Evolutionary conservation across 164 flowering plant species (phyloP), one percentile per base, ranked within the genome.

Genomic region (Euptelea pleiosperma): DNA sequence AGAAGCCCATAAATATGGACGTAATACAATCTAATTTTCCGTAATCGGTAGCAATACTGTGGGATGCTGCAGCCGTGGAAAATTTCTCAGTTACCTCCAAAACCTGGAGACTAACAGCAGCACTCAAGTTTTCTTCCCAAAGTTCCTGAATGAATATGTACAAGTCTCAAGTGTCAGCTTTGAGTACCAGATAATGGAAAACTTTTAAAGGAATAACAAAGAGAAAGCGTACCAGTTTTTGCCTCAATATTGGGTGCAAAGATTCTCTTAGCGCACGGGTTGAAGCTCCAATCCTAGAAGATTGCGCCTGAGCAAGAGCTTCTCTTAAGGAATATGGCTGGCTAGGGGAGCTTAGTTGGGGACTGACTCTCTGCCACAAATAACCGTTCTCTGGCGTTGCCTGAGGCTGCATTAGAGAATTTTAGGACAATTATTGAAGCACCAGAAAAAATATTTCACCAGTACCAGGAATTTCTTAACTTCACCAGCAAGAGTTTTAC

Each of bases 301-400:
- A 94, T 65, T 93, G 99, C 58, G 95, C 99, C 72, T 94, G 97
- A 49, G 99, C 99, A 34, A 94, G 89, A 58, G 99, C 99, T 77
- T 94, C 99, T 69, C 99, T 79, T 34, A 94, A 68, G 49, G 99
- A 94, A 79, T 90, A 94, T 52, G 99, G 99, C 71, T 94, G 99
- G 72, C 86, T 88, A 5, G 99, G 99, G 19, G 99, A 94, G 72
- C 94, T 88, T 69, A 93, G 60, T 74, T 93, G 99, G 58, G 99
- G 91, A 76, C 84, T 91, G 33, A 82, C 96, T 70, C 88, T 83
- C 75, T 91, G 92, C 97, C 99, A 91, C 72, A 84, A 55, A 64
- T 83, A 79, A 55, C 96, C 88, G 75, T 81, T 88, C 54, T 94
- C 97, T 54, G 96, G 91, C 22, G 97, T 88, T 54, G 88, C 88